A percentile compares a stretch with the other conserved stretches of the same genome.
Conservation (phyloP, 495 filamentous ascomycete species). For the Xylaria intraflava region DNA sequence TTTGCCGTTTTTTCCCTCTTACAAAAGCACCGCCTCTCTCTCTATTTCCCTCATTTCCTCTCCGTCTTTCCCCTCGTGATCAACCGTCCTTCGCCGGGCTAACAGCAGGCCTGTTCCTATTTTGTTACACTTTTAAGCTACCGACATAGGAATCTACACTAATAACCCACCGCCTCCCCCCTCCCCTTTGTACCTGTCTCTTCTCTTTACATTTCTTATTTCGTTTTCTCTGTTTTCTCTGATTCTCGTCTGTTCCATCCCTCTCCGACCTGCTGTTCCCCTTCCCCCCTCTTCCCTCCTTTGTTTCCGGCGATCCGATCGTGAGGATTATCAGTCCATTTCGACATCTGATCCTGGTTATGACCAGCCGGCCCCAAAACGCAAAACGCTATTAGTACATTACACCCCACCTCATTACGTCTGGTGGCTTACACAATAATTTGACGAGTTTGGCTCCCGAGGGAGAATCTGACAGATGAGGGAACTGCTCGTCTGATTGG, state of each 20-base stretch:
- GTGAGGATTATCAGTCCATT: constrained; percentile 12
- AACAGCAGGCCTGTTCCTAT: constrained; percentile 4
- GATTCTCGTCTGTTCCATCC: constrained; percentile 12
- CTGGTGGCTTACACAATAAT: constrained; percentile 9
- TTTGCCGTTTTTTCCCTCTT: constrained; percentile 9
- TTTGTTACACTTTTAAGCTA: constrained; percentile 11
- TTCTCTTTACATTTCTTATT: too few species aligned
- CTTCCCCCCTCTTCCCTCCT: constrained; percentile 14
- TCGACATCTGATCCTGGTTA: constrained; percentile 11
- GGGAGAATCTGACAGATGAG: neutral
- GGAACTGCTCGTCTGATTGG: too few species aligned
- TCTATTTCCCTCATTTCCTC: constrained; percentile 9
- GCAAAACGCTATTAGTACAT: constrained; percentile 24
- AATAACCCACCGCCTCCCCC: constrained; percentile 36
- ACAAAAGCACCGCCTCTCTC: neutral
- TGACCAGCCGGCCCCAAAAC: constrained; percentile 10
- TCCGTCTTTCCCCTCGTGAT: constrained; percentile 10
- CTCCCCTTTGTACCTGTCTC: constrained; percentile 27
- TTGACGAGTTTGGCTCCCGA: constrained; percentile 5
- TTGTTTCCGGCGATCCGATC: constrained; percentile 6
- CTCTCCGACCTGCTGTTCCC: neutral
- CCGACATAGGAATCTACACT: constrained; percentile 9
- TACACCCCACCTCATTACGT: constrained; percentile 11
- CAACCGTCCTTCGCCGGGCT: constrained; percentile 10
- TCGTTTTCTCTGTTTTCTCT: constrained; percentile 9